A percentile compares a stretch with the other conserved stretches of the same genome.
Evolutionary conservation across 305 asterid genomes (phyloP).

Genomic region (Salvia sclarea): DNA sequence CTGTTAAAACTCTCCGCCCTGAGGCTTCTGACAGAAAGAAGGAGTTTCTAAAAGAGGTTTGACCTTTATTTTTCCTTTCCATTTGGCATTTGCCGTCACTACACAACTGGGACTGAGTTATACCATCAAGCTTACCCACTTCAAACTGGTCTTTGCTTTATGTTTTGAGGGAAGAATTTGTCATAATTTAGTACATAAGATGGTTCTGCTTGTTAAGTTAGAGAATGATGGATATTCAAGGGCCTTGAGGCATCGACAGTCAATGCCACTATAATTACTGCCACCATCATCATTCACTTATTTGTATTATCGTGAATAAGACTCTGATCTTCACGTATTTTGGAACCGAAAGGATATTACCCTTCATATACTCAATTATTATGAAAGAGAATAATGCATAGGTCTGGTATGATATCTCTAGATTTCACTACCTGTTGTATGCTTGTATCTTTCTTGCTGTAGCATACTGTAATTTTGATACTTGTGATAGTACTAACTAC

Average conservation of each 20-base stretch:
- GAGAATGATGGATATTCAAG: not conserved
- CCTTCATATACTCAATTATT: not conserved
- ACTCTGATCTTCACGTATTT: not conserved
- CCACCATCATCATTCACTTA: slow-evolving; percentile 17
- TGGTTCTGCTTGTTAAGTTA: not conserved
- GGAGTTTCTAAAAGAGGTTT: slow-evolving; percentile 86
- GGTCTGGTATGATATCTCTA: not conserved
- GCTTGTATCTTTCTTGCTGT: not conserved
- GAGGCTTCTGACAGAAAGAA: slow-evolving; percentile 61
- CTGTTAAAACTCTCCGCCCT: slow-evolving; percentile 68
- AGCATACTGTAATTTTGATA: not conserved
- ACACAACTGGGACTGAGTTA: slow-evolving; percentile 13
- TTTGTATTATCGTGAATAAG: slow-evolving; percentile 1
- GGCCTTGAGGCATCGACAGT: not conserved
- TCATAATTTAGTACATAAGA: slow-evolving; percentile 2
- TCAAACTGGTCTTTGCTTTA: not conserved
- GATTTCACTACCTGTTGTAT: not conserved
- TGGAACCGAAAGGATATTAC: not conserved
- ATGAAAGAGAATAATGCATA: not conserved
- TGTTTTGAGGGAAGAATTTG: not conserved
- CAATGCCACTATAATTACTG: not conserved
- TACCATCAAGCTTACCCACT: not conserved
- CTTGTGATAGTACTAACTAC: slow-evolving; percentile 4
- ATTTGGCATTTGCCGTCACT: slow-evolving; percentile 13
- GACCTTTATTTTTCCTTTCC: slow-evolving; percentile 26